Conservation (phyloP, 306 rosid genomes). For the Trifolium dubium region DNA sequence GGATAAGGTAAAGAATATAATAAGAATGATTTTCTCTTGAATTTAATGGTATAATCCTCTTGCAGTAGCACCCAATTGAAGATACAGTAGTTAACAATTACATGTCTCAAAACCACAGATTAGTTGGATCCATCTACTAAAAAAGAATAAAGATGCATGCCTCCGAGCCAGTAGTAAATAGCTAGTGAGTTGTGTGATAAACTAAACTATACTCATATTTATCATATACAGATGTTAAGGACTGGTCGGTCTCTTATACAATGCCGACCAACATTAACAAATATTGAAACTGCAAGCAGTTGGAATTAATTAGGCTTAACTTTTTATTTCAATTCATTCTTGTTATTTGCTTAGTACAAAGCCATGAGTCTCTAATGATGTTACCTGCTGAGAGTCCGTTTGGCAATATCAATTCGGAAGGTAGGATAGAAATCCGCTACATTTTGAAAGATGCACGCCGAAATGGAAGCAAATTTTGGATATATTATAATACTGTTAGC, state of each 20-base stretch:
- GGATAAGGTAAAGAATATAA: conserved; percentile 43
- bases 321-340: background rate
- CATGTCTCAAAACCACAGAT: conserved; percentile 2
- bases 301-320: background rate
- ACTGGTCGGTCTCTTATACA: conserved; percentile 40
- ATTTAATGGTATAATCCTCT: background rate
- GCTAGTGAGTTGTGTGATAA: background rate
- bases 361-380: background rate
- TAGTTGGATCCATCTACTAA: conserved; percentile 16
- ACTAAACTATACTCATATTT: background rate
- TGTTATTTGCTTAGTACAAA: background rate
- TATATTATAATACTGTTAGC: no score
- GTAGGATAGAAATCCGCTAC: no score
- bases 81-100: conserved; percentile 18
- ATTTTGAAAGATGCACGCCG: no score
- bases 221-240: background rate
- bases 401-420: no score
- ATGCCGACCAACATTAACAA: conserved; percentile 46
- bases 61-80: conserved; percentile 1
- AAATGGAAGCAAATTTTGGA: no score
- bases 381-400: background rate
- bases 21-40: conserved; percentile 28
- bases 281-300: conserved; percentile 31
- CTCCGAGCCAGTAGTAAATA: conserved; percentile 3
- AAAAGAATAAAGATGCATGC: conserved; percentile 2